These are phyloP conservation scores for Microsporum audouinii DNA, from an alignment of 2,329 filamentous ascomycete genomes.

Conservation along the genomic window DNA sequence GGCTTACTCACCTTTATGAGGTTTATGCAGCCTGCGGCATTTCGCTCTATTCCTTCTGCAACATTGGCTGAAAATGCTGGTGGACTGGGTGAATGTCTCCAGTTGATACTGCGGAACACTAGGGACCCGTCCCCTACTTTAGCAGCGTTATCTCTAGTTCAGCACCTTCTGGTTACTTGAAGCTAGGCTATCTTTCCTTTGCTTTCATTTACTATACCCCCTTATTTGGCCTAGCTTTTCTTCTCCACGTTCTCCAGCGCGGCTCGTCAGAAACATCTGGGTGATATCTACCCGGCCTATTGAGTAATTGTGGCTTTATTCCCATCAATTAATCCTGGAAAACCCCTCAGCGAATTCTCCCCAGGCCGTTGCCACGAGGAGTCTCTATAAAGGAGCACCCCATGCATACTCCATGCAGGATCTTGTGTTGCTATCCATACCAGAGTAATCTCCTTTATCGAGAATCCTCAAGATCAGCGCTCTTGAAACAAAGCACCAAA, in stretches of 20 bases:
- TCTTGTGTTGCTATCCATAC: background rate
- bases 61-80: background rate
- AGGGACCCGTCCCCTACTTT: background rate
- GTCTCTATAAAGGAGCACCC: background rate
- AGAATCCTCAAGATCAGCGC: constrained; percentile 7
- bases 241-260: background rate
- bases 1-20: background rate
- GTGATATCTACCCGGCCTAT: constrained; percentile 9
- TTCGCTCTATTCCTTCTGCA: background rate
- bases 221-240: background rate
- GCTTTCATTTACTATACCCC: background rate
- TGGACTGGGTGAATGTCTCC: background rate
- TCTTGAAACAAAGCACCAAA: background rate
- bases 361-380: background rate
- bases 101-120: background rate
- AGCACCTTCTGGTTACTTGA: background rate
- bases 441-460: background rate
- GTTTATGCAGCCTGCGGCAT: background rate
- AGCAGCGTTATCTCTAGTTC: background rate
- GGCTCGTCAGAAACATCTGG: background rate
- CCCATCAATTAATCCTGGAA: background rate
- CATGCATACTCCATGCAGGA: background rate
- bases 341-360: background rate
- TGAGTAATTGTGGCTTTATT: background rate
- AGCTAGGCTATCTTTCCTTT: background rate